Evolutionary conservation across 1,284 basidiomycete genomes (phyloP).

Genomic region (Microbotryomycetes sp.): DNA sequence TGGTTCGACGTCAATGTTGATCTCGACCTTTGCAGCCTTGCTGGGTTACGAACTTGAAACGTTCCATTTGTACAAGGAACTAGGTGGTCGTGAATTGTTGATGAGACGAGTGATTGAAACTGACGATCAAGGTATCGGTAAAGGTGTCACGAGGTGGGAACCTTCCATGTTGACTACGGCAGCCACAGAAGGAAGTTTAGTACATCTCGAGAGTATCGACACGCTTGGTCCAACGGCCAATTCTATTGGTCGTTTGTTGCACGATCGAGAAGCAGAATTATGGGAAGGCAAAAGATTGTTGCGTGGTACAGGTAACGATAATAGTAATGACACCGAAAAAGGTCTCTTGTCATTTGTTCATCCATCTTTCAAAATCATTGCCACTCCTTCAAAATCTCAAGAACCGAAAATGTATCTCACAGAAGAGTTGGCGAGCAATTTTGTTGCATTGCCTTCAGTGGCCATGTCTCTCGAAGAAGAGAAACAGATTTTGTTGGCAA

Average conservation of each 20-base stretch:
- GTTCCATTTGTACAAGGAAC: slow-evolving; percentile 44
- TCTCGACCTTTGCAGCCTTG: slow-evolving; percentile 40
- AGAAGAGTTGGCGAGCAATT: slow-evolving; percentile 41
- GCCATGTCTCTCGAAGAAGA: slow-evolving; percentile 43
- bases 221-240: slow-evolving; percentile 42
- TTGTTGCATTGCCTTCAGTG: slow-evolving; percentile 39
- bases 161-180: slow-evolving; percentile 38
- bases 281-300: slow-evolving; percentile 26
- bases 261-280: slow-evolving; percentile 23
- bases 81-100: slow-evolving; percentile 43
- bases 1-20: slow-evolving; percentile 42
- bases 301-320: not conserved
- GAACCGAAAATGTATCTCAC: slow-evolving; percentile 40
- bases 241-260: slow-evolving; percentile 32
- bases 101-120: slow-evolving; percentile 27
- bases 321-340: not conserved
- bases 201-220: slow-evolving; percentile 44
- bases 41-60: slow-evolving; percentile 43
- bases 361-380: slow-evolving; percentile 41
- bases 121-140: not conserved
- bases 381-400: slow-evolving; percentile 35
- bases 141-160: slow-evolving; percentile 30
- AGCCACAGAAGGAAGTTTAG: slow-evolving; percentile 39
- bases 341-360: slow-evolving; percentile 26
- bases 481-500: slow-evolving; percentile 22